Evolutionary conservation across 352 stramenopile species (phyloP).

Genomic region (Blastocystis sp.): DNA sequence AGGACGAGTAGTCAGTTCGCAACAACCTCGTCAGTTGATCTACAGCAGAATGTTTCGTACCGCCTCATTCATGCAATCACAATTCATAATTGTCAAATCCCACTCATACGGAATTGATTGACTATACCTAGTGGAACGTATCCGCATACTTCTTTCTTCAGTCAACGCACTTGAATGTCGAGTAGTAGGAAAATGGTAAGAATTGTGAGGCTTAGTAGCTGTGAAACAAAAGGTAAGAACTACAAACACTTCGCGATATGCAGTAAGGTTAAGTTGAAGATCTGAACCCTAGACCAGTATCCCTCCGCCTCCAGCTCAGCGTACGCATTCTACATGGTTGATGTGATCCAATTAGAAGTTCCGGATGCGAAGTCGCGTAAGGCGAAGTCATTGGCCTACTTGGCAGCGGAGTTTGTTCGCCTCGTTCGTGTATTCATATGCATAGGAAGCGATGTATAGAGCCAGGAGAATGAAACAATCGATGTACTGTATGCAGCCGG

Average conservation of each 20-base stretch:
- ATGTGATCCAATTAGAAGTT: too few species aligned
- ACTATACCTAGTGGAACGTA: too few species aligned
- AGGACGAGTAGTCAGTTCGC: too few species aligned
- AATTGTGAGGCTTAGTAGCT: neutral
- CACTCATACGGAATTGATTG: too few species aligned
- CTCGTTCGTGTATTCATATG: slow-evolving; percentile 9
- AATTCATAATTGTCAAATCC: too few species aligned
- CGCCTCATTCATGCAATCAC: neutral
- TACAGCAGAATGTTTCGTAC: neutral
- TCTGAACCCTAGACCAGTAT: neutral
- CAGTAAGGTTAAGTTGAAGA: neutral
- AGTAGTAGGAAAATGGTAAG: neutral
- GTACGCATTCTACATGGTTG: too few species aligned
- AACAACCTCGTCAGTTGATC: too few species aligned
- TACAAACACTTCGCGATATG: neutral
- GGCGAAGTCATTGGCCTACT: slow-evolving; percentile 39
- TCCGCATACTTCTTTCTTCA: too few species aligned
- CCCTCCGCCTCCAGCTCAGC: neutral
- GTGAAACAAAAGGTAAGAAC: neutral
- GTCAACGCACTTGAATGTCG: too few species aligned
- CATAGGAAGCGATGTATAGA: neutral
- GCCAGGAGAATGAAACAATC: slow-evolving; percentile 50
- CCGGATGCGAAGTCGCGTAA: slow-evolving; percentile 30
- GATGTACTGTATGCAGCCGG: slow-evolving; percentile 52
- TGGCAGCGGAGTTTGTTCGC: slow-evolving; percentile 45